phyloP scores from a whole-genome alignment of 2,329 filamentous ascomycete genomes.

The Colletotrichum australisinense region DNA sequence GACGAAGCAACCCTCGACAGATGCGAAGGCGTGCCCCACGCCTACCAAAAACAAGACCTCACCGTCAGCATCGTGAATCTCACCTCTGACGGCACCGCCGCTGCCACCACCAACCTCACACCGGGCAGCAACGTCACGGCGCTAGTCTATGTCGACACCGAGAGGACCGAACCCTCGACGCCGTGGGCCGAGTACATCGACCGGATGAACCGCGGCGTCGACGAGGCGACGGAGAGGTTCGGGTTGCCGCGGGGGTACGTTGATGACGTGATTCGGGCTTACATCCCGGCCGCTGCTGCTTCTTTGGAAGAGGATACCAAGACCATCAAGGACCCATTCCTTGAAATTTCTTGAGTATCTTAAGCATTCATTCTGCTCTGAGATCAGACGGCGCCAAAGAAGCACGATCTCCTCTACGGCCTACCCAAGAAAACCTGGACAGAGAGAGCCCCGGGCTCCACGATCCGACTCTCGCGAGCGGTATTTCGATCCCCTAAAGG shows the following conservation, averaged over 20 bases:
- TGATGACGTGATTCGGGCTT: conserved; percentile 63
- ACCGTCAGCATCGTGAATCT: conserved; percentile 50
- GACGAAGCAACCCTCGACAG: conserved; percentile 66
- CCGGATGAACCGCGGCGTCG: conserved; percentile 72
- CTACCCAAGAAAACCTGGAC: too few relatives aligned
- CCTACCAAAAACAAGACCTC: conserved; percentile 67
- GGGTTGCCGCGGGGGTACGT: conserved; percentile 69
- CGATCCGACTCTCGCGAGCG: too few relatives aligned
- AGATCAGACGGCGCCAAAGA: too few relatives aligned
- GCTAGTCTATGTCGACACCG: conserved; percentile 70
- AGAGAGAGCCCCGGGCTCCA: too few relatives aligned
- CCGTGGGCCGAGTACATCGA: conserved; percentile 69
- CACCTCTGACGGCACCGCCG: background rate
- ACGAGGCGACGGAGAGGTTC: conserved; percentile 64
- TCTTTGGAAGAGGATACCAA: background rate
- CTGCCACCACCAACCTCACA: background rate
- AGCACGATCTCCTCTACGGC: too few relatives aligned
- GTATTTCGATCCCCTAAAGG: background rate
- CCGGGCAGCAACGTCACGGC: conserved; percentile 42
- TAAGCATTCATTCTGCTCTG: too few relatives aligned
- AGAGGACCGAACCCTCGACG: conserved; percentile 48
- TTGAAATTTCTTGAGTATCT: too few relatives aligned
- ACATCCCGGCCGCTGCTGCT: conserved; percentile 33
- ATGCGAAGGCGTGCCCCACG: conserved; percentile 72
- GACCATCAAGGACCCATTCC: background rate